phyloP scores from a whole-genome alignment of 2,329 filamentous ascomycete species.

The Stagonosporopsis vannaccii region DNA sequence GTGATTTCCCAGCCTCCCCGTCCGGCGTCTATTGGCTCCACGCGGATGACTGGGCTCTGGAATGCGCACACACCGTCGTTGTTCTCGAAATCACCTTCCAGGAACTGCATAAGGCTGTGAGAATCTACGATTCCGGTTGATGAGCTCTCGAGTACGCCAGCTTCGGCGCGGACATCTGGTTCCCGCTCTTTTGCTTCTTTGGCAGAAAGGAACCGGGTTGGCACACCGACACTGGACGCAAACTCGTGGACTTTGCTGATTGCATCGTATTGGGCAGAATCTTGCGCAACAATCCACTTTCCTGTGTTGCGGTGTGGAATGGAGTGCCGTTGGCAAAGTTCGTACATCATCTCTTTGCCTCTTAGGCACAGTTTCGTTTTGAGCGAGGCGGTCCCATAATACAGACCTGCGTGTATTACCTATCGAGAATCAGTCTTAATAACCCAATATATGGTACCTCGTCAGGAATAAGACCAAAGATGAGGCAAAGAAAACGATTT shows the following conservation, averaged over 20 bases:
- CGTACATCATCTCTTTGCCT: conserved; percentile 80
- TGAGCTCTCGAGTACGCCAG: conserved; percentile 81
- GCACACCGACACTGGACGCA: conserved; percentile 66
- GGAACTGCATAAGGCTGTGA: conserved; percentile 81
- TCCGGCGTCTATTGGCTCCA: conserved; percentile 64
- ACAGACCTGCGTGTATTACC: conserved; percentile 95
- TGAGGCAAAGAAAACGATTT: neutral
- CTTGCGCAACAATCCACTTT: conserved; percentile 96
- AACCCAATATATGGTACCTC: too few species aligned
- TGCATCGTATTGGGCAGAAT: conserved; percentile 70
- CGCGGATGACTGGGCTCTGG: conserved; percentile 67
- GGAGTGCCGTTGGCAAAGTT: conserved; percentile 70
- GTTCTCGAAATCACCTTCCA: conserved; percentile 80
- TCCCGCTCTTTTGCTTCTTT: conserved; percentile 71
- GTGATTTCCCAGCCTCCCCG: conserved; percentile 73
- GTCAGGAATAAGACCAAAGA: too few species aligned
- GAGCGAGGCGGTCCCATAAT: conserved; percentile 78
- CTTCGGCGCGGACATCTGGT: conserved; percentile 75
- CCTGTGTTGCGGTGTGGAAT: conserved; percentile 79
- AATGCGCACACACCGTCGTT: conserved; percentile 77
- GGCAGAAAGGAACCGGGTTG: conserved; percentile 71
- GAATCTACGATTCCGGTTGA: conserved; percentile 91
- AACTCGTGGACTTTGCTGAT: conserved; percentile 65
- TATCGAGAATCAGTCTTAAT: conserved; percentile 33
- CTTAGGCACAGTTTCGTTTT: conserved; percentile 85